Percentiles rank a stretch among this genome's conserved stretches.
Conservation (phyloP, 257 asterid species). For the Solanum virginianum region DNA sequence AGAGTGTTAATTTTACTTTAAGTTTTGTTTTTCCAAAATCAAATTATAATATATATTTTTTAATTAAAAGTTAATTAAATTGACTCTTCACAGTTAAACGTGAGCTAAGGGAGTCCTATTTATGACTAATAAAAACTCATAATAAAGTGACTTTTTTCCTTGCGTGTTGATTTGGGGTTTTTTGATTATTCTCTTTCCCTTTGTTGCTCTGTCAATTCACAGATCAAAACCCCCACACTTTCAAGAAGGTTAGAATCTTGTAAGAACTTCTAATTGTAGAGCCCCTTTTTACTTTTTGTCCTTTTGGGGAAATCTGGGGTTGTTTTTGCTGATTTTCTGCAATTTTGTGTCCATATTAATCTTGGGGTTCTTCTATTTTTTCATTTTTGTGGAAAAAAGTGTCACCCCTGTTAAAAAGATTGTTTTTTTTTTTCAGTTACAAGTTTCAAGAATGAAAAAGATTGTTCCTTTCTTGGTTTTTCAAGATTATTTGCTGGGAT, state of each 20-base stretch:
- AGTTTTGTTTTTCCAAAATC: background rate
- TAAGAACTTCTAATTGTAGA: background rate
- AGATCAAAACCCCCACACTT: background rate
- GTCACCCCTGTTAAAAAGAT: background rate
- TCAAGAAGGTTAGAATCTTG: background rate
- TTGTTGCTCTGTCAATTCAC: background rate
- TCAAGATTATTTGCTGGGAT: background rate
- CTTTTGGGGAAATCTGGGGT: background rate
- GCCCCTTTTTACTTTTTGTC: background rate
- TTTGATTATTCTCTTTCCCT: background rate
- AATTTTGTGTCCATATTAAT: background rate
- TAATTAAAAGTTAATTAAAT: background rate
- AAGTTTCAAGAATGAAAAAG: background rate
- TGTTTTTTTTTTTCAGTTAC: background rate
- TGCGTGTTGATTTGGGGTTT: background rate
- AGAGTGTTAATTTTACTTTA: too few relatives aligned
- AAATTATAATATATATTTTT: background rate
- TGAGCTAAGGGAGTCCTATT: background rate
- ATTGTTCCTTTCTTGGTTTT: background rate
- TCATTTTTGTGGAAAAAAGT: background rate
- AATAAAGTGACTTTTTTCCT: background rate
- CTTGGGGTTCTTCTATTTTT: background rate
- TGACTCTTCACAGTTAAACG: fast-evolving
- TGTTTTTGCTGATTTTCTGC: background rate
- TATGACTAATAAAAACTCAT: background rate